Evolutionary conservation across 2,329 filamentous ascomycete species (phyloP).

Genomic region (Botrytis aclada): DNA sequence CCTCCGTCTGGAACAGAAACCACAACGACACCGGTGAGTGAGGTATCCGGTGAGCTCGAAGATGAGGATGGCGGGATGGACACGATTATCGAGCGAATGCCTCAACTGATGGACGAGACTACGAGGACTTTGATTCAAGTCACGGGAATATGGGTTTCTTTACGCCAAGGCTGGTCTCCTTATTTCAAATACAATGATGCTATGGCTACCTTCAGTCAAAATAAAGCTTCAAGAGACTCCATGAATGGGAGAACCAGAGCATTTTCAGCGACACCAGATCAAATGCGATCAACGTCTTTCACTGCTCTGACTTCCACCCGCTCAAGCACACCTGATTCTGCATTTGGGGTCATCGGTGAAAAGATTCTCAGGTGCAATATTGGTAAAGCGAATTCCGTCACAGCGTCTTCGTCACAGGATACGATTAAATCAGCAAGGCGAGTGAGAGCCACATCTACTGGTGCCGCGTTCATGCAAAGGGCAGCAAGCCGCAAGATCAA

Average conservation of each 20-base stretch:
- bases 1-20: constrained; percentile 49
- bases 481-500: constrained; percentile 31
- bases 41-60: constrained; percentile 19
- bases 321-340: constrained; percentile 31
- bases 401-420: constrained; percentile 22
- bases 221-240: constrained; percentile 19
- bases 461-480: constrained; percentile 46
- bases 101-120: constrained; percentile 43
- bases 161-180: constrained; percentile 46
- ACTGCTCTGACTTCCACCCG: constrained; percentile 11
- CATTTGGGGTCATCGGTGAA: constrained; percentile 24
- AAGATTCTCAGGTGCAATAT: constrained; percentile 28
- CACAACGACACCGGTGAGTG: constrained; percentile 26
- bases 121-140: constrained; percentile 50
- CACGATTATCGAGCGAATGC: constrained; percentile 38
- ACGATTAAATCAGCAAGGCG: constrained; percentile 39
- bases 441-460: constrained; percentile 45
- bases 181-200: constrained; percentile 39
- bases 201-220: constrained; percentile 22
- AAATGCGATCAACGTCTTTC: constrained; percentile 22
- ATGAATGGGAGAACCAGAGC: constrained; percentile 27
- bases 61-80: constrained; percentile 14
- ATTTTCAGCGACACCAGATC: constrained; percentile 32
- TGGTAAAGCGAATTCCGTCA: constrained; percentile 24
- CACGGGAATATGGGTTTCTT: constrained; percentile 51